These are phyloP conservation scores for Myriangium duriaei DNA, from an alignment of 2,329 filamentous ascomycete species.

Conservation along the genomic window DNA sequence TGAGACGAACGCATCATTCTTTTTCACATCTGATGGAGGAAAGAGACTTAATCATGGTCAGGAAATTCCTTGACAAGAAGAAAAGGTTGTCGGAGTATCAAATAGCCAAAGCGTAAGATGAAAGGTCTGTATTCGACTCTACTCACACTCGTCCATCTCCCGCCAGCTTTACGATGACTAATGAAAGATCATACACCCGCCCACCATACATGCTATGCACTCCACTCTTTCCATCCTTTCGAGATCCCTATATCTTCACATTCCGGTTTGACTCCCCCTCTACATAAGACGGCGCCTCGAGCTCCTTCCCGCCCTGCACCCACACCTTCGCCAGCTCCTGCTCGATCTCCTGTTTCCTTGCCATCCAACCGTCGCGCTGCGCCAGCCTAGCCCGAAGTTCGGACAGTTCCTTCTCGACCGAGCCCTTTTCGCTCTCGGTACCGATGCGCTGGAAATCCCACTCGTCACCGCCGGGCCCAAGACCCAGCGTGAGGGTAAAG, in stretches of 20 bases:
- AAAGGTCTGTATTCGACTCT: too few relatives aligned
- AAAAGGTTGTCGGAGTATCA: too few relatives aligned
- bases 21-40: too few relatives aligned
- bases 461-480: constrained; percentile 67
- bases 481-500: constrained; percentile 73
- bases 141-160: background rate
- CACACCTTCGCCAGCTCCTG: constrained; percentile 58
- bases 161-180: too few relatives aligned
- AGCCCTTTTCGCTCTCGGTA: constrained; percentile 82
- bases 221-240: constrained; percentile 1
- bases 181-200: too few relatives aligned
- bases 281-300: constrained; percentile 26
- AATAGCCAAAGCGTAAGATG: too few relatives aligned
- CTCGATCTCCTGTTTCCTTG: constrained; percentile 68
- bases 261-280: constrained; percentile 13
- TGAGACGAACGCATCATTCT: too few relatives aligned
- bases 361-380: constrained; percentile 76
- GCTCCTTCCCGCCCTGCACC: constrained; percentile 34
- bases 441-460: constrained; percentile 94
- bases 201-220: too few relatives aligned
- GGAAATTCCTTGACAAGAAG: too few relatives aligned
- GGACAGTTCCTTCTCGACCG: constrained; percentile 79
- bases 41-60: too few relatives aligned
- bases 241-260: constrained; percentile 9
- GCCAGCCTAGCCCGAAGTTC: constrained; percentile 69